phyloP scores from a whole-genome alignment of 768 basidiomycete species.

The Leccinellum rugosiceps region DNA sequence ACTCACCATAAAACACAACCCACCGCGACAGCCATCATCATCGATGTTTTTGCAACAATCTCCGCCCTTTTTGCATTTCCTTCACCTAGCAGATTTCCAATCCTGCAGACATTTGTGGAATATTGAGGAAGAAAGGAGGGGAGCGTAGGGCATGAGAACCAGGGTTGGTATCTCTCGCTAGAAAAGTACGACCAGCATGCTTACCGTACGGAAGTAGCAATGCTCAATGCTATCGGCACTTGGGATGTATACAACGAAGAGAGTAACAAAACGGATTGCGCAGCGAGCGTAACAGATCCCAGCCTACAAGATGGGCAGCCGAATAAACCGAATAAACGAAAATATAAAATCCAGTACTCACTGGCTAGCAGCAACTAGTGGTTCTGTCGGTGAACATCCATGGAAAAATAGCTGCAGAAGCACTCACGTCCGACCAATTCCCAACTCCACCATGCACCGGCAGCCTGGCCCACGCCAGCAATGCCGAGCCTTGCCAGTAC shows the following conservation, averaged over 20 bases:
- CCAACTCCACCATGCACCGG: conserved; percentile 98
- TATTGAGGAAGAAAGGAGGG: too few species aligned
- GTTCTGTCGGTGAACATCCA: background rate
- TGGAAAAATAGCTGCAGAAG: background rate
- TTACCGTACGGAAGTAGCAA: conserved; percentile 83
- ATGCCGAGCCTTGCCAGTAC: conserved; percentile 73
- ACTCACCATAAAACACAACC: conserved; percentile 63
- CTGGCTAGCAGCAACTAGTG: conserved; percentile 52
- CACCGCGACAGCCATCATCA: conserved; percentile 65
- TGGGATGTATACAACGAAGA: conserved; percentile 78
- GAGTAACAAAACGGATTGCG: conserved; percentile 81
- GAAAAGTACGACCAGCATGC: conserved; percentile 12
- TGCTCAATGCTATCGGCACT: conserved; percentile 76
- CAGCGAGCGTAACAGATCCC: conserved; percentile 77
- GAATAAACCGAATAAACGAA: background rate
- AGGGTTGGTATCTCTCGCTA: background rate
- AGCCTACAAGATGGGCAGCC: conserved; percentile 43
- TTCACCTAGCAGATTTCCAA: conserved; percentile 88
- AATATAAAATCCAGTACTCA: conserved; percentile 21
- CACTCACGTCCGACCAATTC: conserved; percentile 61
- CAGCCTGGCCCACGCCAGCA: conserved; percentile 78
- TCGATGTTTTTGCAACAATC: conserved; percentile 58
- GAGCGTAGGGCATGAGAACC: too few species aligned
- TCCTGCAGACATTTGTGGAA: conserved; percentile 37
- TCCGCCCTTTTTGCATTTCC: conserved; percentile 69